Conservation (phyloP, 83 land plant species). For the Picea abies region DNA sequence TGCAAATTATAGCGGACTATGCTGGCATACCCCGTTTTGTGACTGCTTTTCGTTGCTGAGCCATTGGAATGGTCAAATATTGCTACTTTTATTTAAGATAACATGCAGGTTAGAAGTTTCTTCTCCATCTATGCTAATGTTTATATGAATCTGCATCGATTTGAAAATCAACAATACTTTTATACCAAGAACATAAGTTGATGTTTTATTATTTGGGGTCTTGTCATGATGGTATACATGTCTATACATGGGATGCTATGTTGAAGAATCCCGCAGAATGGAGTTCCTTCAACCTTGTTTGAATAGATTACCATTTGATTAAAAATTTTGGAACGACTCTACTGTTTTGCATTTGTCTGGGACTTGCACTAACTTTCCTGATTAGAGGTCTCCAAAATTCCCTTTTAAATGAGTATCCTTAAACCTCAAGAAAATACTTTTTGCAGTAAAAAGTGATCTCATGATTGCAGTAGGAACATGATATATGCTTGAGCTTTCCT, state of each 20-base stretch:
- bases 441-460: no score
- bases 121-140: no score
- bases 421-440: no score
- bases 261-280: not conserved
- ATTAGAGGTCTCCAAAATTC: not conserved
- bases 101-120: not conserved
- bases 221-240: not conserved
- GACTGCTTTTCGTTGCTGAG: slow-evolving; percentile 15
- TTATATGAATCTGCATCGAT: no score
- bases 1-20: slow-evolving; percentile 12
- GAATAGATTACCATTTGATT: not conserved
- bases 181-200: no score
- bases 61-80: not conserved
- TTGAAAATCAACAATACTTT: not conserved
- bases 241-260: not conserved
- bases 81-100: not conserved
- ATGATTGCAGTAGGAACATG: not conserved
- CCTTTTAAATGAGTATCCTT: no score
- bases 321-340: not conserved
- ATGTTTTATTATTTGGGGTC: slow-evolving; percentile 1
- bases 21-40: slow-evolving; percentile 16
- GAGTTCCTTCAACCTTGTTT: not conserved
- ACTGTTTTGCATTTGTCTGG: not conserved
- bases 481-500: not conserved
- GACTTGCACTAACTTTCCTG: not conserved